phyloP scores from a whole-genome alignment of 306 rosid genomes.

The Medicago ruthenica region DNA sequence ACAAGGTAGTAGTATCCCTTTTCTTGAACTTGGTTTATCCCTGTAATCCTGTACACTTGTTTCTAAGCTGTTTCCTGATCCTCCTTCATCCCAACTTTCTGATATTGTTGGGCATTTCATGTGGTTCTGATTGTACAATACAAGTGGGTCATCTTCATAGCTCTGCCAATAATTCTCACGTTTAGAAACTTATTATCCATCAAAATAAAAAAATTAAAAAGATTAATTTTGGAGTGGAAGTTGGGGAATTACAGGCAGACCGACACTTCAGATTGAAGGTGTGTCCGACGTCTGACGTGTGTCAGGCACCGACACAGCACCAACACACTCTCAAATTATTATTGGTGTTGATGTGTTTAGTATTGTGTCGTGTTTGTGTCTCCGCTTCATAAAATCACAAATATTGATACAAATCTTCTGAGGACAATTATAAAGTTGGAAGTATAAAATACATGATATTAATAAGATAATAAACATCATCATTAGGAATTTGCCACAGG shows the following conservation, averaged over 20 bases:
- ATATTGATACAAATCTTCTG: background rate
- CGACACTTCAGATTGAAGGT: too few relatives aligned
- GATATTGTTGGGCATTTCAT: slow-evolving; percentile 63
- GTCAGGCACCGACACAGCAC: too few relatives aligned
- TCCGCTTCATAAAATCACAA: slow-evolving; percentile 9
- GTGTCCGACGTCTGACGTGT: too few relatives aligned
- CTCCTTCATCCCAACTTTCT: slow-evolving; percentile 85
- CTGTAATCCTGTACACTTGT: slow-evolving; percentile 54
- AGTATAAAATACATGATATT: background rate
- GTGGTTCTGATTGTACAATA: slow-evolving; percentile 63
- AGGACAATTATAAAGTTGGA: background rate
- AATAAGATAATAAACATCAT: background rate
- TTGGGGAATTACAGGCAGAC: too few relatives aligned
- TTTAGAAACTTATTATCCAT: slow-evolving; percentile 38
- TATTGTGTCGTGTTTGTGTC: too few relatives aligned
- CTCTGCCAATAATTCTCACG: slow-evolving; percentile 61
- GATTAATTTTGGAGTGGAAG: background rate
- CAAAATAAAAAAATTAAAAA: background rate
- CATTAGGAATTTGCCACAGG: slow-evolving; percentile 13
- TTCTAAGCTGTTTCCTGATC: slow-evolving; percentile 54
- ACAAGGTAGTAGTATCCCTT: slow-evolving; percentile 57
- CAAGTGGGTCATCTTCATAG: slow-evolving; percentile 75
- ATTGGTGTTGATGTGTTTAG: background rate
- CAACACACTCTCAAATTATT: too few relatives aligned
- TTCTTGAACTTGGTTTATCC: slow-evolving; percentile 70